Conservation (phyloP, 2,329 filamentous ascomycete genomes). For the Phialocephala sp. region DNA sequence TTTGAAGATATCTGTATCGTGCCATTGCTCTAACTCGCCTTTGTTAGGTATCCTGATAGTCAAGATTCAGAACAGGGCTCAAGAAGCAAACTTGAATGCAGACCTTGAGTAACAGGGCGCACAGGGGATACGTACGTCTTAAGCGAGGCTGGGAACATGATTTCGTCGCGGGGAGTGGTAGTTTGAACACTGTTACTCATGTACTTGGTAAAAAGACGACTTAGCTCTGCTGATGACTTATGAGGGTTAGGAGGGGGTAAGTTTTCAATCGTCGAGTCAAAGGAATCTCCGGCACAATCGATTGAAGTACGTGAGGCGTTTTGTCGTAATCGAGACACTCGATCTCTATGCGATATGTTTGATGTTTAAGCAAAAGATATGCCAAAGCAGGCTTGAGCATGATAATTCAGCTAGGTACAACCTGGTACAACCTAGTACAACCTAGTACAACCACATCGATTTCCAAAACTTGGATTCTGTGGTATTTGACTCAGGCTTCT, state of each 20-base stretch:
- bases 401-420: neutral
- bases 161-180: neutral
- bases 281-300: neutral
- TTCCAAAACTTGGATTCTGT: neutral
- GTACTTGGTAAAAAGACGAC: neutral
- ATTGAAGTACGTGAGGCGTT: neutral
- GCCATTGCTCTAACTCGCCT: neutral
- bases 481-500: neutral
- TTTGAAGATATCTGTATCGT: neutral
- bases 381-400: neutral
- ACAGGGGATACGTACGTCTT: neutral
- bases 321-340: neutral
- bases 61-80: neutral
- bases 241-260: neutral
- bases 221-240: neutral
- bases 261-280: neutral
- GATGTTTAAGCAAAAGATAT: neutral
- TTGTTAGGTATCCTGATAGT: neutral
- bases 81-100: neutral
- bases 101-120: neutral
- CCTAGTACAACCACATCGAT: neutral
- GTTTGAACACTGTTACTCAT: neutral
- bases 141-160: neutral
- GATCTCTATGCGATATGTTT: neutral
- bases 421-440: too few species aligned